A percentile compares a stretch with the other conserved stretches of the same genome.
These are phyloP conservation scores for Scleroderma bovista DNA, from an alignment of 768 basidiomycete genomes.

Conservation along the genomic window DNA sequence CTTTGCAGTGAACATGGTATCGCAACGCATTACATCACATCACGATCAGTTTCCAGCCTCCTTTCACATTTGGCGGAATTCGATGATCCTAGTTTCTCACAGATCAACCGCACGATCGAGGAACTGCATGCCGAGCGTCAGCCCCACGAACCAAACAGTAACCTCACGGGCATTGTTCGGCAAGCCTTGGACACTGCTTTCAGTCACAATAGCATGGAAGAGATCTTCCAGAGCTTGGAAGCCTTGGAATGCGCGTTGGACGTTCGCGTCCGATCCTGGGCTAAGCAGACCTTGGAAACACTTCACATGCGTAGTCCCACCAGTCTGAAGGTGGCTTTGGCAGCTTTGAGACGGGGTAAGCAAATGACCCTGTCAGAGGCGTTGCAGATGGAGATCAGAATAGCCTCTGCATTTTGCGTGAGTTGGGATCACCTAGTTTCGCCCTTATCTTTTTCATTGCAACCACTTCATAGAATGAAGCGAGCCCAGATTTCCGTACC, in stretches of 20 bases:
- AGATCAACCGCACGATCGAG: slow-evolving; percentile 66
- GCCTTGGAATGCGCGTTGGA: slow-evolving; percentile 36
- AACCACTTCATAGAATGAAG: slow-evolving; percentile 49
- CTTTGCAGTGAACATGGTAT: slow-evolving; percentile 75
- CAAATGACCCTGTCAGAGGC: slow-evolving; percentile 55
- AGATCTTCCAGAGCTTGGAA: slow-evolving; percentile 56
- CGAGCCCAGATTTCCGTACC: slow-evolving; percentile 75
- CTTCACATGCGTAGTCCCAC: slow-evolving; percentile 81
- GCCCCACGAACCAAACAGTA: slow-evolving; percentile 45
- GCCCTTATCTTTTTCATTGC: slow-evolving; percentile 10
- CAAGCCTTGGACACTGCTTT: slow-evolving; percentile 82
- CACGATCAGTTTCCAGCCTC: slow-evolving; percentile 66
- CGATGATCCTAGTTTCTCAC: slow-evolving; percentile 33
- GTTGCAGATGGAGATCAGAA: slow-evolving; percentile 79
- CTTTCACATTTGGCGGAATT: slow-evolving; percentile 56
- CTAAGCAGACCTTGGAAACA: slow-evolving; percentile 54
- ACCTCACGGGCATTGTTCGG: slow-evolving; percentile 58
- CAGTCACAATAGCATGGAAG: slow-evolving; percentile 59
- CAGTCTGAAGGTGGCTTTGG: slow-evolving; percentile 84
- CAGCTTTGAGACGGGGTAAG: slow-evolving; percentile 70
- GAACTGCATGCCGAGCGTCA: slow-evolving; percentile 55
- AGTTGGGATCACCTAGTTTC: slow-evolving; percentile 30
- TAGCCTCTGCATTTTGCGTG: slow-evolving; percentile 88
- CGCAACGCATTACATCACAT: slow-evolving; percentile 90
- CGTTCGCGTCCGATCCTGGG: slow-evolving; percentile 62